phyloP scores from a whole-genome alignment of 805 yeast species.

The Komagataella pseudopastoris region DNA sequence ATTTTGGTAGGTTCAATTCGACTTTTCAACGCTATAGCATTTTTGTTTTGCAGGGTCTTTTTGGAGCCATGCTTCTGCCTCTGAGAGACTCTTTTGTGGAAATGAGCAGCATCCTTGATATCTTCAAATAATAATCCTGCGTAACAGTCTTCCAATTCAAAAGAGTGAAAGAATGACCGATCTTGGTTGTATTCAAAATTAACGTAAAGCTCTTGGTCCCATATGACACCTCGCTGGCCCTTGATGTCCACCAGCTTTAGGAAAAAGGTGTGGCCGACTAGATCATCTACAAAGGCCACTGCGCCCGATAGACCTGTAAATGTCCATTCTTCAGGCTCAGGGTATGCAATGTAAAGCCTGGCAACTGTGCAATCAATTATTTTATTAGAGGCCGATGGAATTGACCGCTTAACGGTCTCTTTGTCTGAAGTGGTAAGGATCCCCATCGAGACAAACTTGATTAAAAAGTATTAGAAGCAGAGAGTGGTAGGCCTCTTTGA shows the following conservation, averaged over 20 bases:
- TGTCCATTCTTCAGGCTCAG: constrained; percentile 69
- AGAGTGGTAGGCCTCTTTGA: neutral
- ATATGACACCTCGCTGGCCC: constrained; percentile 76
- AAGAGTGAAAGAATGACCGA: constrained; percentile 86
- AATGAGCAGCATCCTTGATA: constrained; percentile 74
- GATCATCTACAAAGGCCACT: constrained; percentile 73
- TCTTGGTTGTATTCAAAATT: constrained; percentile 88
- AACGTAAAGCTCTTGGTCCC: constrained; percentile 94
- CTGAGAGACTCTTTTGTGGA: constrained; percentile 60
- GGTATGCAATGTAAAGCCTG: constrained; percentile 78
- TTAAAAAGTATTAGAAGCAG: neutral
- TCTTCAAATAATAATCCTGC: constrained; percentile 87
- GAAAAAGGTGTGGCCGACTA: constrained; percentile 89
- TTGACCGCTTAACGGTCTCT: constrained; percentile 76
- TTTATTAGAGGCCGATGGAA: constrained; percentile 82
- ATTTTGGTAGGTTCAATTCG: constrained; percentile 19
- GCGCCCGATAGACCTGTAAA: constrained; percentile 90
- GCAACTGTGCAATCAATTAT: constrained; percentile 87
- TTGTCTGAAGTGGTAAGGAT: constrained; percentile 40
- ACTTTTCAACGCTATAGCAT: constrained; percentile 71
- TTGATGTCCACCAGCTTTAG: constrained; percentile 76
- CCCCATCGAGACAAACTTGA: constrained; percentile 1
- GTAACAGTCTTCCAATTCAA: constrained; percentile 82
- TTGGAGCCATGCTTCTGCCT: constrained; percentile 79
- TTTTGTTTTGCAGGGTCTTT: constrained; percentile 74